Evolutionary conservation across 2,329 filamentous ascomycete genomes (phyloP), one percentile per base, ranked within the genome.

Genomic region (Aspergillus transmontanensis): DNA sequence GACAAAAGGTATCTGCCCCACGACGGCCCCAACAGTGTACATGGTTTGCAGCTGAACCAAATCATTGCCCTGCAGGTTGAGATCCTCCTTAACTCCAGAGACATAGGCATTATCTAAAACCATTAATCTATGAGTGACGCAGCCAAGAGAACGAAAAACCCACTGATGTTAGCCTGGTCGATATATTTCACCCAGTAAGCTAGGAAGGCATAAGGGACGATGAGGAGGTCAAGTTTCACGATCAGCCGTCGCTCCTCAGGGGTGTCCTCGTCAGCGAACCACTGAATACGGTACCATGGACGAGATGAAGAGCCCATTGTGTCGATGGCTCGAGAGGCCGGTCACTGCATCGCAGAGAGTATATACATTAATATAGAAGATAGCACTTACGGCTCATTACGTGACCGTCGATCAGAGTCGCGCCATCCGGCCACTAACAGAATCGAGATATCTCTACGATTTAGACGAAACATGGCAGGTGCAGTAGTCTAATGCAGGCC

Each of bases 121-220:
- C 14, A 16, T 36, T 16, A 36, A 36, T 16, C 6, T 6, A 16
- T 2, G 14, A 36, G 6, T 4, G 5, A 16, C 6, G 6, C 4
- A 16, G 19, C 3, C 7, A 30, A 23, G 16, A 12, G 34, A 16
- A 4, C 1, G 14, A 9, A 9, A 30, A 14, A 66, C 77, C 57
- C 65, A 85, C 83, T 86, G 57, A 86, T 78, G 60, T 86, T 86
- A 4, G 81, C 75, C 66, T 86, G 83, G 65, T 86, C 84, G 10
- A 87, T 80, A 63, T 86, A 85, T 69, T 86, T 86, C 57, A 83
- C 80, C 81, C 84, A 87, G 64, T 86, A 86, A 0, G 82, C 79
- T 2, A 87, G 71, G 51, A 86, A 83, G 0, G 84, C 84, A 67
- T 86, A 87, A 0, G 84, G 84, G 0, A 88, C 81, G 41, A 87